These are phyloP conservation scores for Populus ilicifolia DNA, from an alignment of 345 rosid species.

Conservation along the genomic window DNA sequence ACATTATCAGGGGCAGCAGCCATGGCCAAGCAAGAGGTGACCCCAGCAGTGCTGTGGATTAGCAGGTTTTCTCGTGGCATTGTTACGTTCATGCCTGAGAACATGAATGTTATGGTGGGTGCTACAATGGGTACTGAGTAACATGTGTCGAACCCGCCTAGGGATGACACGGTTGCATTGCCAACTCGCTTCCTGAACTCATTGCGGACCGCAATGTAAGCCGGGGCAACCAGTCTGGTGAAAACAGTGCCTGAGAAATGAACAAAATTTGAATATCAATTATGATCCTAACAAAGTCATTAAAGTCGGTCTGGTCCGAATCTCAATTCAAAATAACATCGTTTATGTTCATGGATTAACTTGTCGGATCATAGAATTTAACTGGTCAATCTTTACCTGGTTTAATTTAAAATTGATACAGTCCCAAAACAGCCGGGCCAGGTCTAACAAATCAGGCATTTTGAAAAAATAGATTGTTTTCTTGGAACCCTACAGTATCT, in stretches of 20 bases:
- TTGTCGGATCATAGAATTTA: too few relatives aligned
- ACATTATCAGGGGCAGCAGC: conserved; percentile 80
- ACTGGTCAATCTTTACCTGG: too few relatives aligned
- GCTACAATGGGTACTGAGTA: conserved; percentile 61
- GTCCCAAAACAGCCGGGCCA: too few relatives aligned
- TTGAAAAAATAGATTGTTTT: not conserved
- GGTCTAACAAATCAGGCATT: not conserved
- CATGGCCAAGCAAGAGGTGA: conserved; percentile 79
- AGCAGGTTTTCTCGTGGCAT: conserved; percentile 70
- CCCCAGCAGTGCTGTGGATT: conserved; percentile 79
- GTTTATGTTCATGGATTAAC: too few relatives aligned
- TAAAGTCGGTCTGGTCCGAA: too few relatives aligned
- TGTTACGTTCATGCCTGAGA: conserved; percentile 85
- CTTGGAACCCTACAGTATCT: too few relatives aligned
- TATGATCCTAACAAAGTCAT: not conserved
- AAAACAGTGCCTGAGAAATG: conserved; percentile 58
- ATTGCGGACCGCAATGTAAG: conserved; percentile 64
- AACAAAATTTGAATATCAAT: too few relatives aligned
- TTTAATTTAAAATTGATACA: too few relatives aligned
- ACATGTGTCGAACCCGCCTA: conserved; percentile 96
- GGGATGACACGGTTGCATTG: conserved; percentile 52
- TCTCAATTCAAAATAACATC: too few relatives aligned
- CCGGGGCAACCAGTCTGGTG: conserved; percentile 72
- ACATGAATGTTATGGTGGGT: conserved; percentile 77
- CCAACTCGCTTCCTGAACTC: conserved; percentile 59